A percentile compares a stretch with the other conserved stretches of the same genome.
phyloP scores from a whole-genome alignment of 805 yeast species.

The Cyberlindnera suaveolens region DNA sequence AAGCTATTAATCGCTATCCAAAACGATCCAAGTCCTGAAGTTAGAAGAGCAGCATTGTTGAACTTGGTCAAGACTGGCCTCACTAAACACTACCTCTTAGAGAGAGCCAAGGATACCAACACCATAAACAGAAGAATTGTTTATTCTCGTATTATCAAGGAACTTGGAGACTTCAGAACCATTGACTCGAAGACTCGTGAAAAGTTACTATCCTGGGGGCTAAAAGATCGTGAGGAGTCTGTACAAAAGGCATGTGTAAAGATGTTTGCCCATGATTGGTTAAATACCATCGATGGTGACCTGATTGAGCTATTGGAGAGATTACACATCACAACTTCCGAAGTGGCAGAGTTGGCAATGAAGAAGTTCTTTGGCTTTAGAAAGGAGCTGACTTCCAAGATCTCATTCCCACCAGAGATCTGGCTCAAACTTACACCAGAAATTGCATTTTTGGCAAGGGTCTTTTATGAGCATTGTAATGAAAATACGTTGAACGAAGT shows the following conservation, averaged over 20 bases:
- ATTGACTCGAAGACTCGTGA: conserved; percentile 55
- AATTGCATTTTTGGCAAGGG: conserved; percentile 62
- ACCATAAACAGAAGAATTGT: conserved; percentile 66
- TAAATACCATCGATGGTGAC: conserved; percentile 60
- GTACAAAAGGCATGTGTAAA: conserved; percentile 69
- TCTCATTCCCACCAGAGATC: conserved; percentile 55
- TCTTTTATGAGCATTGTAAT: conserved; percentile 59
- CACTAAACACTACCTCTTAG: conserved; percentile 57
- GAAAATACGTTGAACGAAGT: conserved; percentile 44
- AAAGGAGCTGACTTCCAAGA: conserved; percentile 52
- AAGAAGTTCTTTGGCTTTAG: conserved; percentile 53
- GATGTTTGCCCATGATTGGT: conserved; percentile 71
- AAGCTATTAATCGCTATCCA: conserved; percentile 48
- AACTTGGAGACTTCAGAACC: conserved; percentile 55
- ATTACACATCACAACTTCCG: conserved; percentile 62
- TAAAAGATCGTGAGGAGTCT: conserved; percentile 73
- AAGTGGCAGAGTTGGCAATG: conserved; percentile 63
- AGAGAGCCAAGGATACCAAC: conserved; percentile 78
- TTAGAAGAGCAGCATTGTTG: conserved; percentile 75
- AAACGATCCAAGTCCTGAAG: conserved; percentile 83
- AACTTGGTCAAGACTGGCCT: conserved; percentile 52
- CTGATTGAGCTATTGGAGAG: conserved; percentile 65
- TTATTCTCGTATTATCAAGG: conserved; percentile 60
- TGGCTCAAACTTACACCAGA: conserved; percentile 74
- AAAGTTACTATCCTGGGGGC: conserved; percentile 72